Percentiles rank a stretch among this genome's conserved stretches.
Evolutionary conservation across 2,329 filamentous ascomycete genomes (phyloP).

Genomic region (Aureobasidium sp.): DNA sequence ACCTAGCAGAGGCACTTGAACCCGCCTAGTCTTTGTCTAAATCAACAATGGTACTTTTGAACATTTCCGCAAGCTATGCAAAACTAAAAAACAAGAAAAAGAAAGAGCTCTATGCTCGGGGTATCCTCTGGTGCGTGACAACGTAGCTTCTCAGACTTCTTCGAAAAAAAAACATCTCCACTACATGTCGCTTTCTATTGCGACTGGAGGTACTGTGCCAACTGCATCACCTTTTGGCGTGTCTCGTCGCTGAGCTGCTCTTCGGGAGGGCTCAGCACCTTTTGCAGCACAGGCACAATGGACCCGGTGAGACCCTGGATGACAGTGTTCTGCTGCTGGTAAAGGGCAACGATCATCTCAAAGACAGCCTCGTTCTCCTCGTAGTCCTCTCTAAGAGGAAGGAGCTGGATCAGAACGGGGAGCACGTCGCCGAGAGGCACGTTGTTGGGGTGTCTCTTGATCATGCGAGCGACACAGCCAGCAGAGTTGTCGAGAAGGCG

Average conservation of each 20-base stretch:
- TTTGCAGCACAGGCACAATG: slow-evolving; percentile 61
- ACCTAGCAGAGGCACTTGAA: background rate
- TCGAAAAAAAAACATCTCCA: slow-evolving; percentile 9
- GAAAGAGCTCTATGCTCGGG: slow-evolving; percentile 9
- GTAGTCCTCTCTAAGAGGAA: slow-evolving; percentile 86
- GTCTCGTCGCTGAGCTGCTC: slow-evolving; percentile 69
- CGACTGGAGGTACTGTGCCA: slow-evolving; percentile 46
- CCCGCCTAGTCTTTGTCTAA: no score
- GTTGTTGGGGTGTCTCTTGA: slow-evolving; percentile 74
- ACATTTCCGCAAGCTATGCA: slow-evolving; percentile 6
- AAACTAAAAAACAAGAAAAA: slow-evolving; percentile 4
- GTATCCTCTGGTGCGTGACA: slow-evolving; percentile 11
- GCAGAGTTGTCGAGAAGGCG: slow-evolving; percentile 88
- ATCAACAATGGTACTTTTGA: background rate
- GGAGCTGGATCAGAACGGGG: slow-evolving; percentile 64
- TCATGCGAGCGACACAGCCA: slow-evolving; percentile 86
- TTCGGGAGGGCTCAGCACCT: slow-evolving; percentile 61
- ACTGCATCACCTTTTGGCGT: slow-evolving; percentile 54
- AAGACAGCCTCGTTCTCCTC: slow-evolving; percentile 95
- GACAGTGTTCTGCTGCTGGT: slow-evolving; percentile 59
- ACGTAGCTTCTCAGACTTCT: slow-evolving; percentile 12
- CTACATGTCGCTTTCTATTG: slow-evolving; percentile 16
- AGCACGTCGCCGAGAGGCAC: slow-evolving; percentile 76
- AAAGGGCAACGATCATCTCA: slow-evolving; percentile 80
- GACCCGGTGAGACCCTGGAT: slow-evolving; percentile 61